Percentiles rank a stretch among this genome's conserved stretches.
These are phyloP conservation scores for Chrysosporium queenslandicum DNA, from an alignment of 2,329 filamentous ascomycete species.

Conservation along the genomic window DNA sequence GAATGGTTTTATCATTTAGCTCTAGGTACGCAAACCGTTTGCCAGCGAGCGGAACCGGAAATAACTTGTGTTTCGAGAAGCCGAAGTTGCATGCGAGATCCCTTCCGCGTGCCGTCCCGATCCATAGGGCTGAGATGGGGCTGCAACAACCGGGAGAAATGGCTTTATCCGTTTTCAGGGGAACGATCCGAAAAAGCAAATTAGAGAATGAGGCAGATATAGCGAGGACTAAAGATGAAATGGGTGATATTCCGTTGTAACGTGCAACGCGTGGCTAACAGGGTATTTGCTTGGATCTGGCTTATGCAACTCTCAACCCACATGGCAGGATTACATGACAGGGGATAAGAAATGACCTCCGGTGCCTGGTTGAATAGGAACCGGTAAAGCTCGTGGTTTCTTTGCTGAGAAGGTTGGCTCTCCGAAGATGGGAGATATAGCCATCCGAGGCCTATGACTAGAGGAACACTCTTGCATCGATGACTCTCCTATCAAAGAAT, in stretches of 20 bases:
- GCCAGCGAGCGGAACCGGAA: neutral
- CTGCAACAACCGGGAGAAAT: neutral
- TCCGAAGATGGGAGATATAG: neutral
- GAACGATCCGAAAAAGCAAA: neutral
- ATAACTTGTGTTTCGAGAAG: conserved; percentile 9
- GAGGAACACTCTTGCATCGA: neutral
- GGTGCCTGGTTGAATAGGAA: neutral
- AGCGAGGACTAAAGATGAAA: neutral
- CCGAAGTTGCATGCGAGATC: conserved; percentile 8
- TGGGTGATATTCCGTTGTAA: neutral
- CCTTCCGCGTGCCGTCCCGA: conserved; percentile 6
- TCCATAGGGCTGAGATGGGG: conserved; percentile 12
- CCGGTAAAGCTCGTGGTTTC: neutral
- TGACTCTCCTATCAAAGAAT: neutral
- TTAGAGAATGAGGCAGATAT: neutral
- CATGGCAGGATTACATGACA: too few relatives aligned
- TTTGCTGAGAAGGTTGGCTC: neutral
- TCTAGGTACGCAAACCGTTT: neutral
- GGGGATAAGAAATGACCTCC: neutral
- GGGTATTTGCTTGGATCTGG: neutral
- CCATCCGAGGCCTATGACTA: neutral
- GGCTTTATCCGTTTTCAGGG: neutral
- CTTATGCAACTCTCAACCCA: neutral
- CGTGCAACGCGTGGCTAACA: neutral
- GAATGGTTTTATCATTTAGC: neutral